A percentile compares a stretch with the other conserved stretches of the same genome.
These are phyloP conservation scores for Candida buenavistaensis DNA, from an alignment of 1,139 yeast genomes.

Conservation along the genomic window DNA sequence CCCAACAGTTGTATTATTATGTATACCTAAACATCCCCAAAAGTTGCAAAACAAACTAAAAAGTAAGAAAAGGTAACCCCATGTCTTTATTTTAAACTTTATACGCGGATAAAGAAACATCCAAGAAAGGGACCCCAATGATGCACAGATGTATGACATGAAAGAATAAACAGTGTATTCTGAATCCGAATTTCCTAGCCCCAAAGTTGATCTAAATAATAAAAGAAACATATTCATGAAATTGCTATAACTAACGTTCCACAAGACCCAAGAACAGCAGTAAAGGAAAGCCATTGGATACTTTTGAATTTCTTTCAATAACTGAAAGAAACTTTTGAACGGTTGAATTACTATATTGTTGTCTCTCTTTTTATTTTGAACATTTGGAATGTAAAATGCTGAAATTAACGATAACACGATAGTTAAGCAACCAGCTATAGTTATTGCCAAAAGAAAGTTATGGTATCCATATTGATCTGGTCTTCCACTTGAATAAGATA, in stretches of 20 bases:
- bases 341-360: conserved; percentile 25
- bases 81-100: conserved; percentile 27
- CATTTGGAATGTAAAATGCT: conserved; percentile 33
- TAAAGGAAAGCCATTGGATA: conserved; percentile 41
- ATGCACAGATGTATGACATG: conserved; percentile 36
- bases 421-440: conserved; percentile 42
- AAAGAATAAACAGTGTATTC: conserved; percentile 44
- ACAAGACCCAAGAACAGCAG: conserved; percentile 45
- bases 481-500: conserved; percentile 31
- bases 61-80: conserved; percentile 35
- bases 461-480: conserved; percentile 32
- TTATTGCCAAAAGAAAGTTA: conserved; percentile 39
- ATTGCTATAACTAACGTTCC: conserved; percentile 42
- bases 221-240: conserved; percentile 39
- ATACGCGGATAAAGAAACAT: conserved; percentile 34
- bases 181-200: conserved; percentile 39
- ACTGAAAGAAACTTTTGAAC: conserved; percentile 24
- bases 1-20: conserved; percentile 27
- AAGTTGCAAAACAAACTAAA: conserved; percentile 36
- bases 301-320: conserved; percentile 26
- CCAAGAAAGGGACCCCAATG: conserved; percentile 40
- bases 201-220: conserved; percentile 43
- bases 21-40: conserved; percentile 47
- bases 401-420: conserved; percentile 27
- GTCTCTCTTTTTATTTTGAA: conserved; percentile 29